Evolutionary conservation across 176 grass and related monocot species (phyloP).

Genomic region (Phoenix dactylifera): DNA sequence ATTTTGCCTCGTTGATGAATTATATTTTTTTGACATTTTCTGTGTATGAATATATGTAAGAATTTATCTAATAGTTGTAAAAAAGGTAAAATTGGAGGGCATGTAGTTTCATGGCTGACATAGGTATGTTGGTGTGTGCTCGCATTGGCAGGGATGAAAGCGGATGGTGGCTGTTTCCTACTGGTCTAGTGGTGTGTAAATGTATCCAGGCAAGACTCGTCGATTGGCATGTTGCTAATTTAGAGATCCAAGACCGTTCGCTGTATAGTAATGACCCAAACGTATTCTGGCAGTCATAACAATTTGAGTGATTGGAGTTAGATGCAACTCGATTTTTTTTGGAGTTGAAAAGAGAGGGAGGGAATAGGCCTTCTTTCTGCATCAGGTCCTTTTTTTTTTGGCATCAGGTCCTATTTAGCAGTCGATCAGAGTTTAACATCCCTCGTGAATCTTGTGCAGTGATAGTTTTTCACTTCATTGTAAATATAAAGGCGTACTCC

Average conservation of each 20-base stretch:
- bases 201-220: conserved; percentile 98
- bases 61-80: background rate
- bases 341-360: conserved; percentile 55
- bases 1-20: conserved; percentile 1
- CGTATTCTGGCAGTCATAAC: conserved; percentile 96
- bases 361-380: conserved; percentile 48
- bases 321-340: conserved; percentile 34
- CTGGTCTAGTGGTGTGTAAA: conserved; percentile 75
- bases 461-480: conserved; percentile 37
- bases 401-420: conserved; percentile 51
- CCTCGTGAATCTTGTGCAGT: conserved; percentile 47
- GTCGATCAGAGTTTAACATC: conserved; percentile 28
- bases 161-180: conserved; percentile 95
- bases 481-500: conserved; percentile 72
- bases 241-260: conserved; percentile 92
- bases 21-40: background rate
- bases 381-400: conserved; percentile 54
- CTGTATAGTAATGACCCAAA: conserved; percentile 86
- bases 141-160: conserved; percentile 75
- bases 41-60: background rate
- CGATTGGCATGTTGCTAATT: conserved; percentile 96
- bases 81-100: too few relatives aligned
- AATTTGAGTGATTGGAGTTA: conserved; percentile 19
- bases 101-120: too few relatives aligned
- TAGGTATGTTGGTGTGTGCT: too few relatives aligned